These are phyloP conservation scores for Collybia sordida DNA, from an alignment of 768 basidiomycete species.

Conservation along the genomic window DNA sequence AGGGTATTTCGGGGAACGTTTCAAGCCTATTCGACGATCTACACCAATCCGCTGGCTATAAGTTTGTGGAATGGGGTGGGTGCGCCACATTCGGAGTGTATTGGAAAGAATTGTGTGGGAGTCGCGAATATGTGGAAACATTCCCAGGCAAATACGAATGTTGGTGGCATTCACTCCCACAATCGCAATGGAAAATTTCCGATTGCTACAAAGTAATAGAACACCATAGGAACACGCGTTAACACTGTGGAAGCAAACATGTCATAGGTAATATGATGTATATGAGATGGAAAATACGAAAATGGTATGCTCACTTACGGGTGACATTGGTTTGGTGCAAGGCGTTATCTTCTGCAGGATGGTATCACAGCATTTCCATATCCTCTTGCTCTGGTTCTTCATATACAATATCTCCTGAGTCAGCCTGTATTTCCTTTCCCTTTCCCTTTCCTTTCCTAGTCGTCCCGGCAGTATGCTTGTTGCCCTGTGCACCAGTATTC, in stretches of 20 bases:
- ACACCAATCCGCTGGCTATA: not conserved
- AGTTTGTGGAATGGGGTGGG: not conserved
- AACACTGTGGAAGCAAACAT: too few relatives aligned
- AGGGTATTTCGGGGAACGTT: too few relatives aligned
- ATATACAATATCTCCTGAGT: conserved; percentile 28
- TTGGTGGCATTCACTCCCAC: not conserved
- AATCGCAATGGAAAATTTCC: not conserved
- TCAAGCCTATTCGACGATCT: too few relatives aligned
- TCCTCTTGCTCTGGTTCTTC: conserved; percentile 44
- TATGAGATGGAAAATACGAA: too few relatives aligned
- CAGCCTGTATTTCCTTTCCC: conserved; percentile 3
- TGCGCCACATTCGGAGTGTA: not conserved
- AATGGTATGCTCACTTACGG: too few relatives aligned
- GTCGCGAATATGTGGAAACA: not conserved
- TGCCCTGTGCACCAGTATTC: conserved; percentile 1
- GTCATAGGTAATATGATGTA: too few relatives aligned
- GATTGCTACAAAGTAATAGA: not conserved
- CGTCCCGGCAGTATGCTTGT: conserved; percentile 5
- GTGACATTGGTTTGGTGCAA: not conserved
- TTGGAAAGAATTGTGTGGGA: not conserved
- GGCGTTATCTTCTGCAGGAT: not conserved
- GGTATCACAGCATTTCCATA: conserved; percentile 28
- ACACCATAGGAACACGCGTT: too few relatives aligned
- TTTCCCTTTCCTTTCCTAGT: conserved; percentile 4
- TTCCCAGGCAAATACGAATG: not conserved